Percentiles rank a stretch among this genome's conserved stretches.
Evolutionary conservation across 352 stramenopile genomes (phyloP).

Genomic region (Elongisporangium anandrum): DNA sequence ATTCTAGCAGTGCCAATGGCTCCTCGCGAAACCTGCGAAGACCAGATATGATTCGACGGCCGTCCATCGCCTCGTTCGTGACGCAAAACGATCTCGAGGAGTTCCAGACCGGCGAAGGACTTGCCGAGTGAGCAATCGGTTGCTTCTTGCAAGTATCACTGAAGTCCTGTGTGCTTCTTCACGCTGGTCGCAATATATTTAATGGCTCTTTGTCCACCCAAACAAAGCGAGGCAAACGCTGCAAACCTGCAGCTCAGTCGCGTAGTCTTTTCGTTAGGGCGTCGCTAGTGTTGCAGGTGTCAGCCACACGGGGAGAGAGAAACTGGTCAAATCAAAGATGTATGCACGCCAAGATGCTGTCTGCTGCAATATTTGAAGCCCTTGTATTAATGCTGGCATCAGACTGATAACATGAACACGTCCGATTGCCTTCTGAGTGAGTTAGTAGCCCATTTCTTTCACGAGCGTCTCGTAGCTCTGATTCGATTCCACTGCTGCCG

Average conservation of each 20-base stretch:
- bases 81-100: constrained; percentile 55
- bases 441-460: constrained; percentile 75
- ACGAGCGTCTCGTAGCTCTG: constrained; percentile 59
- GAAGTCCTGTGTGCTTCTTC: too few species aligned
- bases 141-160: neutral
- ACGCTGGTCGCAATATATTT: neutral
- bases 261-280: too few species aligned
- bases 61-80: constrained; percentile 59
- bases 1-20: neutral
- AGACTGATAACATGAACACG: neutral
- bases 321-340: neutral
- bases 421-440: neutral
- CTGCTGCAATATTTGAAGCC: neutral
- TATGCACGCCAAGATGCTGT: neutral
- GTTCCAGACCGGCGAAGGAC: constrained; percentile 23
- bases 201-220: neutral
- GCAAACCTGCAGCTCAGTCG: neutral
- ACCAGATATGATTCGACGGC: constrained; percentile 10
- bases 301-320: neutral
- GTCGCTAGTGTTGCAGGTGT: too few species aligned
- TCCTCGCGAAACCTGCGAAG: constrained; percentile 2
- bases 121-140: neutral
- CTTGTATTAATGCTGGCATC: neutral
- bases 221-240: neutral
- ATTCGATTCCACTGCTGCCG: constrained; percentile 5